These are phyloP conservation scores for Pulicaria dysenterica DNA, from an alignment of 129 eudicot genomes.

Conservation along the genomic window DNA sequence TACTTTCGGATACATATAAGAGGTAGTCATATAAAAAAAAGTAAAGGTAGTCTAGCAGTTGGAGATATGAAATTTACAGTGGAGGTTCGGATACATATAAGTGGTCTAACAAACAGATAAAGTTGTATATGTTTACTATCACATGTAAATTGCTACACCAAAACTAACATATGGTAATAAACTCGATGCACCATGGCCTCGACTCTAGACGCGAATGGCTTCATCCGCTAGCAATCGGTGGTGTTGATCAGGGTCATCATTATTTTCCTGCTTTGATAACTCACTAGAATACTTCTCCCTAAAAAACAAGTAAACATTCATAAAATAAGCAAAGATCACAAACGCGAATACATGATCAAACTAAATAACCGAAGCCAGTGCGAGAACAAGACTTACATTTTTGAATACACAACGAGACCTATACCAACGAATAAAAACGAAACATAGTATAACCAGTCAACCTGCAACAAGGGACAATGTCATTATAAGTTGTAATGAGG, in stretches of 20 bases:
- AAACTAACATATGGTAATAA: too few relatives aligned
- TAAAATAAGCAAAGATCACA: neutral
- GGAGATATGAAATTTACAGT: too few relatives aligned
- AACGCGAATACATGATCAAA: neutral
- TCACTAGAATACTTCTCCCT: constrained; percentile 37
- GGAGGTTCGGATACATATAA: too few relatives aligned
- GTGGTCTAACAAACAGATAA: neutral
- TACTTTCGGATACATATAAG: too few relatives aligned
- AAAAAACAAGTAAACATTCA: neutral
- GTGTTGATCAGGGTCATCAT: constrained; percentile 18
- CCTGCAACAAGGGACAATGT: constrained; percentile 48
- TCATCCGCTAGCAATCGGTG: constrained; percentile 41
- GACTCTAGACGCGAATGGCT: constrained; percentile 22
- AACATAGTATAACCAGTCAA: constrained; percentile 72
- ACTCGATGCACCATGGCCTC: constrained; percentile 19
- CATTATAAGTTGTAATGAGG: too few relatives aligned
- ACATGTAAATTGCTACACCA: neutral
- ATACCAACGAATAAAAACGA: constrained; percentile 62
- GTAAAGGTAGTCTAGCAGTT: too few relatives aligned
- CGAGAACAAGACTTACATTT: constrained; percentile 48
- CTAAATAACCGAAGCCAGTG: neutral
- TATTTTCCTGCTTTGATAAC: constrained; percentile 30
- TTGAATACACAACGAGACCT: constrained; percentile 74
- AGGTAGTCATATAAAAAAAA: too few relatives aligned
- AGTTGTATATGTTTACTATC: neutral